Evolutionary conservation across 352 stramenopile species (phyloP).

Genomic region (Hyphochytrium catenoides): DNA sequence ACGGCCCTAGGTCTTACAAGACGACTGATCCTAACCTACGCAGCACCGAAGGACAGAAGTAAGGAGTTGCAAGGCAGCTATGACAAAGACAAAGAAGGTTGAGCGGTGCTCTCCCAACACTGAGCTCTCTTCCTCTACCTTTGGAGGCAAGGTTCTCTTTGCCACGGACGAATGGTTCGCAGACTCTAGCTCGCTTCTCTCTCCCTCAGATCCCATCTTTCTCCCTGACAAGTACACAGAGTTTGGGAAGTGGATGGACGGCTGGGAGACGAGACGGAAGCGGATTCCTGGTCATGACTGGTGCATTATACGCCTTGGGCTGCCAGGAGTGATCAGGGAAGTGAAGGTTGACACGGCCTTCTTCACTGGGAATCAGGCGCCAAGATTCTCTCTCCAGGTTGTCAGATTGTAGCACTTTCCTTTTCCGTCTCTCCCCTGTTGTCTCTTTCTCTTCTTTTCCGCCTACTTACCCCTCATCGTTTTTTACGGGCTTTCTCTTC

Average conservation of each 20-base stretch:
- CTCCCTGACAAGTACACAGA: slow-evolving; percentile 67
- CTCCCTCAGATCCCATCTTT: slow-evolving; percentile 45
- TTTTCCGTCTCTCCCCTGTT: no score
- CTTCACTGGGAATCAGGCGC: slow-evolving; percentile 59
- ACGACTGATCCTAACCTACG: no score
- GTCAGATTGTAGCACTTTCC: no score
- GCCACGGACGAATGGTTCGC: slow-evolving; percentile 82
- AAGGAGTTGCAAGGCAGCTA: no score
- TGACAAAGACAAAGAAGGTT: no score
- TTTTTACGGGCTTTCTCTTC: no score
- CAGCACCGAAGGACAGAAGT: no score
- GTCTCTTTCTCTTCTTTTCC: no score
- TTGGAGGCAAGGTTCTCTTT: slow-evolving; percentile 51
- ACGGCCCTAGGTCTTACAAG: no score
- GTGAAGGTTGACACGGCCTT: slow-evolving; percentile 44
- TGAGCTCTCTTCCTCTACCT: slow-evolving; percentile 27
- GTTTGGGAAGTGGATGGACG: slow-evolving; percentile 87
- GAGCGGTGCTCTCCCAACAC: no score
- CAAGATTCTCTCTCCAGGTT: slow-evolving; percentile 24
- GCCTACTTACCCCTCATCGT: no score
- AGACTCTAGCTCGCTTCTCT: slow-evolving; percentile 48
- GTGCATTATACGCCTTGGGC: slow-evolving; percentile 30
- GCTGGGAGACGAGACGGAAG: slow-evolving; percentile 40
- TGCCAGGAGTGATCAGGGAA: slow-evolving; percentile 12
- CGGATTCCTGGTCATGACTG: slow-evolving; percentile 39